A percentile compares a stretch with the other conserved stretches of the same genome.
Conservation (phyloP, 106 monocot species). For the Narthecium ossifragum region DNA sequence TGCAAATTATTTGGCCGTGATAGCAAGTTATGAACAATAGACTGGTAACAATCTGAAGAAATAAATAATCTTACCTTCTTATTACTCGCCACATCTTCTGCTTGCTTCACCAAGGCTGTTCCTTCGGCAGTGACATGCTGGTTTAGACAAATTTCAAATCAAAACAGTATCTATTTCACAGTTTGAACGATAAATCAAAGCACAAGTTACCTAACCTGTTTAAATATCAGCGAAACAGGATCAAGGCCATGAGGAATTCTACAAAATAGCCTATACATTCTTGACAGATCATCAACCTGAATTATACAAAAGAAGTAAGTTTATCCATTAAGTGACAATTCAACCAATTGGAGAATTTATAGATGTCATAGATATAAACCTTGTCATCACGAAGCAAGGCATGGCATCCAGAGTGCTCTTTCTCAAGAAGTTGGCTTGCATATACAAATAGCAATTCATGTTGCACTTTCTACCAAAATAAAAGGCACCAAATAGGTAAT, state of each 20-base stretch:
- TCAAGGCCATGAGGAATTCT: conserved; percentile 23
- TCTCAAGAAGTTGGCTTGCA: conserved; percentile 64
- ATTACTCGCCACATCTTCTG: conserved; percentile 69
- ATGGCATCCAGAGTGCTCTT: conserved; percentile 84
- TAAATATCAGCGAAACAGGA: conserved; percentile 29
- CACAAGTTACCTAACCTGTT: conserved; percentile 12
- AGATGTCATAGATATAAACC: conserved; percentile 3
- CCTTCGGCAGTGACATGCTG: conserved; percentile 77
- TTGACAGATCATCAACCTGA: conserved; percentile 38
- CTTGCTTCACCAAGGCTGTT: conserved; percentile 61
- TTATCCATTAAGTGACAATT: not conserved
- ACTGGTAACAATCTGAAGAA: not conserved
- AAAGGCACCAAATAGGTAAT: not conserved
- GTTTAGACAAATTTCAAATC: not conserved
- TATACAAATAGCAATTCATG: conserved; percentile 65
- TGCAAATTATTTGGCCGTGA: too few species aligned
- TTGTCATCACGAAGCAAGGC: conserved; percentile 61
- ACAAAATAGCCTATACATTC: conserved; percentile 26
- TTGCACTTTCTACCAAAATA: conserved; percentile 58
- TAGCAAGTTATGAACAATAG: not conserved
- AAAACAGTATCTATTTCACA: not conserved
- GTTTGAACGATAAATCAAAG: too few species aligned
- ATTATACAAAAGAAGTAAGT: too few species aligned
- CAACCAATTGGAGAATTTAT: not conserved
- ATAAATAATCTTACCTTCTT: conserved; percentile 36